Evolutionary conservation across 176 grass and related monocot species (phyloP), one percentile per base, ranked within the genome.

Genomic region (Aegilops tauschii): DNA sequence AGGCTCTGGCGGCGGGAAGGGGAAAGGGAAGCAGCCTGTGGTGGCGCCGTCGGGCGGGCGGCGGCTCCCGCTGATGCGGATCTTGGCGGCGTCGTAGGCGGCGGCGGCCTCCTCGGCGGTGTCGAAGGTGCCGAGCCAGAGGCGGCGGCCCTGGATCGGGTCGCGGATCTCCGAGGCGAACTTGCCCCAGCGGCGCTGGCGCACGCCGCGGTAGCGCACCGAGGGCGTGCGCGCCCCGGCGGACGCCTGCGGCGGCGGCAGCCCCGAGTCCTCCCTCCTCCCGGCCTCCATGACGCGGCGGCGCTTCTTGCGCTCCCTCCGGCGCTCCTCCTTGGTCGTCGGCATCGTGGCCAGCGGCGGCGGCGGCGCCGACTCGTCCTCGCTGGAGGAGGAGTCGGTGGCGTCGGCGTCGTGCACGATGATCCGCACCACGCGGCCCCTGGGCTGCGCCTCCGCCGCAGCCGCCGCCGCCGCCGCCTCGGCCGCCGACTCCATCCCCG

Each of bases 41-140:
- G 50, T 18, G 50, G 16, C 13, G 16, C 6, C 17, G 20, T 20
- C 20, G 1, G 56, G 0, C 18, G 56, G 56, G 56, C 18, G 56
- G 56, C 56, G 56, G 18, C 56, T 59, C 4, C 91, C 91, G 8
- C 86, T 91, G 50, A 98, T 75, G 62, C 87, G 90, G 83, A 98
- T 61, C 37, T 67, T 94, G 16, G 91, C 95, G 1, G 82, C 78
- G 65, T 92, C 91, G 68, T 98, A 93, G 11, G 95, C 95, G 2
- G 89, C 80, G 7, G 97, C 94, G 1, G 97, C 97, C 87, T 92
- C 97, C 91, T 99, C 97, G 32, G 97, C 94, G 5, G 94, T 99
- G 69, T 94, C 76, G 67, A 91, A 96, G n/a, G 97, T 99, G 52
- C 97, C 97, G 1, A 99, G 97, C 97, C 97, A 99, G 76, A 99